Conservation (phyloP, 2,329 filamentous ascomycete species). For the Colletotrichum cereale region DNA sequence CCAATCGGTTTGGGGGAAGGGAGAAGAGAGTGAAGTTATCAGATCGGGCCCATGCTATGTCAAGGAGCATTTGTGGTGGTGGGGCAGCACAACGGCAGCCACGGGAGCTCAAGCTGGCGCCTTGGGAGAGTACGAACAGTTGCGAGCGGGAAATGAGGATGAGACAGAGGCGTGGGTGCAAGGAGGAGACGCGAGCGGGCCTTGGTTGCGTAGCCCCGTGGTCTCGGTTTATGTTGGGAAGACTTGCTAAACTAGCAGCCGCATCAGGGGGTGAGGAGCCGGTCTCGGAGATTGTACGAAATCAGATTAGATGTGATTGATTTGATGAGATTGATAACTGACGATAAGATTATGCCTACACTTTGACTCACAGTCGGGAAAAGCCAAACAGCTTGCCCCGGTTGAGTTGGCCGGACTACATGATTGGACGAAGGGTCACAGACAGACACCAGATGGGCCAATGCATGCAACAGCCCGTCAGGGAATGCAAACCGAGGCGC, state of each 20-base stretch:
- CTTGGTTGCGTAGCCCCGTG: slow-evolving; percentile 10
- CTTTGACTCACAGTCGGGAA: slow-evolving; percentile 4
- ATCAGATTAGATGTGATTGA: slow-evolving; percentile 41
- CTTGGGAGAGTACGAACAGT: not conserved
- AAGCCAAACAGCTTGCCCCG: not conserved
- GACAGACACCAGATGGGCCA: slow-evolving; percentile 13
- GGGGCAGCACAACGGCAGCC: slow-evolving; percentile 2
- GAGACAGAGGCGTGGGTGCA: slow-evolving; percentile 8
- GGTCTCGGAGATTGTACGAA: slow-evolving; percentile 29
- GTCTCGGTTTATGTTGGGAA: slow-evolving; percentile 5
- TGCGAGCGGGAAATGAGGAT: slow-evolving; percentile 32
- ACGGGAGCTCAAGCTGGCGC: slow-evolving; percentile 7
- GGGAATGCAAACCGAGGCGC: not conserved
- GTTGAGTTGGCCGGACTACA: not conserved
- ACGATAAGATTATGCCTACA: slow-evolving; percentile 27
- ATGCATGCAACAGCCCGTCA: not conserved
- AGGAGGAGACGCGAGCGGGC: slow-evolving; percentile 8
- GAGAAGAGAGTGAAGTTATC: slow-evolving; percentile 35
- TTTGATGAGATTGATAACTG: slow-evolving; percentile 41
- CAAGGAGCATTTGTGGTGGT: slow-evolving; percentile 9
- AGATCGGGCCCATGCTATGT: slow-evolving; percentile 35
- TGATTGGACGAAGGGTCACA: slow-evolving; percentile 14
- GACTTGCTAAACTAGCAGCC: not conserved
- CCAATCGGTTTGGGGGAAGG: not conserved
- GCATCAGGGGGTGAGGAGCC: not conserved